Conservation (phyloP, 371 early-diverging fungal genomes). For the Neoconidiobolus thromboides region DNA sequence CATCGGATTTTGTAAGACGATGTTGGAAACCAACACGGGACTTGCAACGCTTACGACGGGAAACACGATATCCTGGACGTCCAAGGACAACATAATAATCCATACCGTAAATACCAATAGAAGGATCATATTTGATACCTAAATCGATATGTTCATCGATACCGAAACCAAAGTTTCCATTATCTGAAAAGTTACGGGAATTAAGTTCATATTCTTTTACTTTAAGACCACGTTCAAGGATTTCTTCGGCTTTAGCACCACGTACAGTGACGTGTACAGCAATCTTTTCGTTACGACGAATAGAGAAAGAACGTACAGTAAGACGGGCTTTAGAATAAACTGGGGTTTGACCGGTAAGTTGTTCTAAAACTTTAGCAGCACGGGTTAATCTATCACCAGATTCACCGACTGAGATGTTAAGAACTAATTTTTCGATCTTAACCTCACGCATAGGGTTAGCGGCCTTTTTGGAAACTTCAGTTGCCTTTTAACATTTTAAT, state of each 20-base stretch:
- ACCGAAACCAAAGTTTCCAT: conserved; percentile 99
- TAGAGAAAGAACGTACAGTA: conserved; percentile 99
- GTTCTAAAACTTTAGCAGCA: conserved; percentile 99
- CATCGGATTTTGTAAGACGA: conserved; percentile 79
- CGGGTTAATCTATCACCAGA: conserved; percentile 98
- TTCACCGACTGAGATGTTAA: conserved; percentile 99
- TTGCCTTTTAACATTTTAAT: conserved; percentile 1
- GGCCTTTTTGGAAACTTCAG: conserved; percentile 10
- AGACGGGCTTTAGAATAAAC: conserved; percentile 99
- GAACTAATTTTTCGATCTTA: conserved; percentile 97
- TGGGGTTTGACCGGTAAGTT: conserved; percentile 98
- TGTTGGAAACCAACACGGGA: conserved; percentile 84
- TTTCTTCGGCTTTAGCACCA: conserved; percentile 75
- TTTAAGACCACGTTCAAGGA: conserved; percentile 98
- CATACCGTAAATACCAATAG: conserved; percentile 92
- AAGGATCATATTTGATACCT: conserved; percentile 99
- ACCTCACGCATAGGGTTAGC: conserved; percentile 95
- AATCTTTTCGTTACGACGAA: conserved; percentile 99
- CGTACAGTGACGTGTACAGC: conserved; percentile 98
- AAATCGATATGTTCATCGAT: conserved; percentile 99
- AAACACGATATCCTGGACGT: conserved; percentile 93
- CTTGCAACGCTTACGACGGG: conserved; percentile 84
- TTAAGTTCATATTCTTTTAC: conserved; percentile 99
- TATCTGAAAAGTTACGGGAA: conserved; percentile 88
- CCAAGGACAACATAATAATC: conserved; percentile 82